Conservation (phyloP, 352 stramenopile species). For the Thalassiosira exigua region DNA sequence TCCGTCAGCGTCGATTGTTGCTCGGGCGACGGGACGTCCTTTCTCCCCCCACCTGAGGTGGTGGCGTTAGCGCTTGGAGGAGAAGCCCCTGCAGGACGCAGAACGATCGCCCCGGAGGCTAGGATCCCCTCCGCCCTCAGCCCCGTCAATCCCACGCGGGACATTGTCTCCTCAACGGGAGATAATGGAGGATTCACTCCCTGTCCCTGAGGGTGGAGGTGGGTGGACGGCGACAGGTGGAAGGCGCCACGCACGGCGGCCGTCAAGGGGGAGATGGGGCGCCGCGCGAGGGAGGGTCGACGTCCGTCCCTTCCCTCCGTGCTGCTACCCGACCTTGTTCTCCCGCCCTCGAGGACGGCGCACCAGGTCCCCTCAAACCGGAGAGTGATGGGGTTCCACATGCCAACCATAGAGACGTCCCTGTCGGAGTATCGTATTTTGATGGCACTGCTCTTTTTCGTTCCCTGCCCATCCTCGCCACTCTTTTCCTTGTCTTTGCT, state of each 20-base stretch:
- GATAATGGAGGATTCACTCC: background rate
- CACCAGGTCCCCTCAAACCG: no score
- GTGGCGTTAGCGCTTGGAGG: background rate
- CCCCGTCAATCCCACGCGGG: background rate
- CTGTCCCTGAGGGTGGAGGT: conserved; percentile 39
- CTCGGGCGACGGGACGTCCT: no score
- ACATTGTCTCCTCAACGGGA: conserved; percentile 9
- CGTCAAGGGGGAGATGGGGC: background rate
- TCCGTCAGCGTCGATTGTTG: no score
- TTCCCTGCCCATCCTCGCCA: background rate
- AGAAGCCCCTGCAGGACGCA: background rate
- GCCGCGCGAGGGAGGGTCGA: background rate
- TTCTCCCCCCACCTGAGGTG: no score
- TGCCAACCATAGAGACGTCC: no score
- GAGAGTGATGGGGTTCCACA: no score
- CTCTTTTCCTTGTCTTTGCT: conserved; percentile 4
- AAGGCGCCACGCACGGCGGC: conserved; percentile 13
- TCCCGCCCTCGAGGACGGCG: no score
- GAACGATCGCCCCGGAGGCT: background rate
- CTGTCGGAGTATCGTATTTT: background rate
- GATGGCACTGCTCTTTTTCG: background rate
- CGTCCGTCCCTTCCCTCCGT: background rate
- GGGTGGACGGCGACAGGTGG: conserved; percentile 47
- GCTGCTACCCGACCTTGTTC: no score
- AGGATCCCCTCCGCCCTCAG: no score